Evolutionary conservation across 345 rosid species (phyloP).

Genomic region (Brassica rapa): DNA sequence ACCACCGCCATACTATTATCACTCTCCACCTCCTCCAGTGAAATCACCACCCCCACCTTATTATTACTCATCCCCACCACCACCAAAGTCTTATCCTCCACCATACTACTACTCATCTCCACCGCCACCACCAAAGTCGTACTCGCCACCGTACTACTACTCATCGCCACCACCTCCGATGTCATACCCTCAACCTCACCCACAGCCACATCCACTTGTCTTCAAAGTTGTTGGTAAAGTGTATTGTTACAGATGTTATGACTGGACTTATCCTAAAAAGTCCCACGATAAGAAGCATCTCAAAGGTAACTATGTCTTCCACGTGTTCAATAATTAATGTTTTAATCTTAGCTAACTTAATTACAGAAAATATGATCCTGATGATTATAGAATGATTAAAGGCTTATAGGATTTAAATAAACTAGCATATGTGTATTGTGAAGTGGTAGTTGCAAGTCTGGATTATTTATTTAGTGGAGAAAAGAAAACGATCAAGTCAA

Average conservation of each 20-base stretch:
- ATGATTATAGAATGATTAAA: not conserved
- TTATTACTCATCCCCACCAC: conserved; percentile 55
- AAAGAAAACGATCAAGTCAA: conserved; percentile 34
- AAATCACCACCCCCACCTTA: conserved; percentile 35
- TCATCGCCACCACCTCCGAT: conserved; percentile 64
- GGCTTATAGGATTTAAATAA: conserved; percentile 13
- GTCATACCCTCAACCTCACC: conserved; percentile 44
- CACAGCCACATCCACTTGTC: conserved; percentile 49
- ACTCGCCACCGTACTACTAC: conserved; percentile 52
- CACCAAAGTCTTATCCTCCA: conserved; percentile 36
- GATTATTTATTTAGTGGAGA: conserved; percentile 31
- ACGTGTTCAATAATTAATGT: conserved; percentile 9
- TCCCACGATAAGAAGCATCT: conserved; percentile 79
- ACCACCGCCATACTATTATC: not conserved
- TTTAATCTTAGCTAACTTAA: conserved; percentile 2
- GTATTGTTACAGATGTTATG: conserved; percentile 45
- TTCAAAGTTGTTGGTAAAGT: conserved; percentile 47
- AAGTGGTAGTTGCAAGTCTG: conserved; percentile 26
- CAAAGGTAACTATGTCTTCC: conserved; percentile 51
- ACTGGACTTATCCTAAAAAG: conserved; percentile 45
- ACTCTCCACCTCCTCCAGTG: not conserved
- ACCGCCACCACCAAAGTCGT: conserved; percentile 50
- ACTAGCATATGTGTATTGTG: conserved; percentile 12
- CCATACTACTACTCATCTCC: conserved; percentile 57
- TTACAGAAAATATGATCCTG: not conserved